A percentile compares a stretch with the other conserved stretches of the same genome.
Conservation (phyloP, 2,329 filamentous ascomycete species). For the Colletotrichum cuscutae region DNA sequence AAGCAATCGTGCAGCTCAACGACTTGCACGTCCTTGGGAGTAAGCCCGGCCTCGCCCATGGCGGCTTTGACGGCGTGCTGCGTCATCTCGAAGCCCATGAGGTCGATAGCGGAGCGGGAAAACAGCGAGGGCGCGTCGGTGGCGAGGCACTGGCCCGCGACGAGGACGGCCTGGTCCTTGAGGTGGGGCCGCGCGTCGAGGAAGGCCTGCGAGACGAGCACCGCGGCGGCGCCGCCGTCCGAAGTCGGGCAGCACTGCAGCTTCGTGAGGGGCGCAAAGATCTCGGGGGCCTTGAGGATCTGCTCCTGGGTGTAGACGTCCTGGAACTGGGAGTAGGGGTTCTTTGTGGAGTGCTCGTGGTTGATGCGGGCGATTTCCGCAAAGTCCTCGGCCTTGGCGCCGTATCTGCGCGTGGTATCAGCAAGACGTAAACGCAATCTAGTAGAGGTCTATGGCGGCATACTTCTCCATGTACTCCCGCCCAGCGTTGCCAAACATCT, state of each 20-base stretch:
- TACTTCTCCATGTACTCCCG: constrained; percentile 94
- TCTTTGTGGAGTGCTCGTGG: constrained; percentile 89
- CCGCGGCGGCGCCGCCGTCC: constrained; percentile 88
- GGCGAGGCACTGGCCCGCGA: constrained; percentile 88
- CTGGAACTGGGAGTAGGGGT: constrained; percentile 98
- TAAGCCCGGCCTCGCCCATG: constrained; percentile 77
- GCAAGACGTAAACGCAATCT: too few species aligned
- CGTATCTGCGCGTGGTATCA: constrained; percentile 67
- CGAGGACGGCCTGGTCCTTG: constrained; percentile 82
- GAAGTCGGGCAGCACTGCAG: constrained; percentile 99
- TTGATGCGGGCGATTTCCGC: constrained; percentile 94
- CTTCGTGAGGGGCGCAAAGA: constrained; percentile 90
- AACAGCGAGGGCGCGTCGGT: constrained; percentile 86
- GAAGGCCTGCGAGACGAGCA: constrained; percentile 90
- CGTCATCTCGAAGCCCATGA: constrained; percentile 91
- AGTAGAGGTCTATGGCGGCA: background rate
- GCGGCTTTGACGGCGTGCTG: constrained; percentile 75
- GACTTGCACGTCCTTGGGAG: constrained; percentile 74
- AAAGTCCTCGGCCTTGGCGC: constrained; percentile 86
- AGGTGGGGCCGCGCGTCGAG: constrained; percentile 86
- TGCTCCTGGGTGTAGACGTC: constrained; percentile 91
- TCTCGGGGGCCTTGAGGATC: constrained; percentile 78
- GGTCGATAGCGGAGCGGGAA: constrained; percentile 82
- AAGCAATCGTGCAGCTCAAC: constrained; percentile 98
- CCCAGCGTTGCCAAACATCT: constrained; percentile 96